Evolutionary conservation across 495 filamentous ascomycete species (phyloP).

Genomic region (Penicillium psychrofluorescens): DNA sequence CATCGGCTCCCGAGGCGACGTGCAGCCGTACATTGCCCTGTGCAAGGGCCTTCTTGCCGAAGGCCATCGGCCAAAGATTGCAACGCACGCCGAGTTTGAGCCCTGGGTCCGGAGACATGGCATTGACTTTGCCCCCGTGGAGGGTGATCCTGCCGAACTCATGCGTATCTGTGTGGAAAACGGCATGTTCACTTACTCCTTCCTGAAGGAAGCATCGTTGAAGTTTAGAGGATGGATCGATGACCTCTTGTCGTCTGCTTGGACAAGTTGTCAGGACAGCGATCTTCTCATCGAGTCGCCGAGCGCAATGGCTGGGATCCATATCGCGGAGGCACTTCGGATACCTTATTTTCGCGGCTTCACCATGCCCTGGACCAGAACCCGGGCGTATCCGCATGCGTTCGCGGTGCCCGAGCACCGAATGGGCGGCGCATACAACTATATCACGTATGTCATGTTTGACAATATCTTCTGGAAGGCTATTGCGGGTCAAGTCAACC

Average conservation of each 20-base stretch:
- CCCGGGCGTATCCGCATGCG: slow-evolving; percentile 91
- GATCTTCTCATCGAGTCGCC: slow-evolving; percentile 93
- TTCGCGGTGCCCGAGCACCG: slow-evolving; percentile 92
- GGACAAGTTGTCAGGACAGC: slow-evolving; percentile 75
- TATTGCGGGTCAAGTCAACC: slow-evolving; percentile 84
- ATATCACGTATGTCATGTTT: slow-evolving; percentile 93
- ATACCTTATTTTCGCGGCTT: slow-evolving; percentile 98
- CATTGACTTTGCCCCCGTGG: slow-evolving; percentile 83
- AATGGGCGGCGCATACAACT: slow-evolving; percentile 92
- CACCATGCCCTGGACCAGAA: slow-evolving; percentile 98
- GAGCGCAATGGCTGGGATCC: slow-evolving; percentile 96
- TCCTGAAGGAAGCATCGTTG: slow-evolving; percentile 75
- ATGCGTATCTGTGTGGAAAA: slow-evolving; percentile 96
- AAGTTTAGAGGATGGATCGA: slow-evolving; percentile 96
- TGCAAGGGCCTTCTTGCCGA: slow-evolving; percentile 87
- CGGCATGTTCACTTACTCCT: slow-evolving; percentile 93
- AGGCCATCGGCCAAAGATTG: slow-evolving; percentile 81
- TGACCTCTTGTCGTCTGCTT: slow-evolving; percentile 75
- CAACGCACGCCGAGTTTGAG: slow-evolving; percentile 85
- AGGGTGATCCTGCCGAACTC: slow-evolving; percentile 86
- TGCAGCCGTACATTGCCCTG: slow-evolving; percentile 94
- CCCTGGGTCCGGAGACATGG: slow-evolving; percentile 84
- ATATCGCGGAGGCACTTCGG: slow-evolving; percentile 90
- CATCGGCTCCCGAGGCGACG: slow-evolving; percentile 91
- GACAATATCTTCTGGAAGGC: slow-evolving; percentile 96